These are phyloP conservation scores for Naganishia vaughanmartiniae DNA, from an alignment of 768 basidiomycete species.

Conservation along the genomic window DNA sequence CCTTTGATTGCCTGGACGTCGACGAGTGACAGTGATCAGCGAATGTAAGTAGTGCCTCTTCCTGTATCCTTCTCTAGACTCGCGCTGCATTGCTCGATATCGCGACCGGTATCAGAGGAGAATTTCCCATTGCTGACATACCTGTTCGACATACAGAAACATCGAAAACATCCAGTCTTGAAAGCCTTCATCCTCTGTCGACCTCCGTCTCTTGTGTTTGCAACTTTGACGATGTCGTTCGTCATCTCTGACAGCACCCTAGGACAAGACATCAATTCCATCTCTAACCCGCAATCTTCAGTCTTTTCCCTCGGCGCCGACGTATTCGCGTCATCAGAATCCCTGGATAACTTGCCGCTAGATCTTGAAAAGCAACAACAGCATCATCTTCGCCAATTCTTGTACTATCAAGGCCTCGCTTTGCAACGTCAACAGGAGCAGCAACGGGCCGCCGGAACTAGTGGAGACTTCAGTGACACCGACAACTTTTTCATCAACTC, in stretches of 20 bases:
- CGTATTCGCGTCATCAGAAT: not conserved
- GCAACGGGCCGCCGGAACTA: not conserved
- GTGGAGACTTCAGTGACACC: not conserved
- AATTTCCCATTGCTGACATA: not conserved
- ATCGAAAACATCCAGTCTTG: not conserved
- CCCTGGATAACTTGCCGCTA: not conserved
- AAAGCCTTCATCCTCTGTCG: not conserved
- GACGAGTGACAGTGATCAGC: no score
- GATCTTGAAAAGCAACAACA: conserved; percentile 31
- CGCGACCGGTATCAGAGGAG: no score
- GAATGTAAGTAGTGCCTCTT: no score
- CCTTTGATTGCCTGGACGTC: no score
- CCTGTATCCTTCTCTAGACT: no score
- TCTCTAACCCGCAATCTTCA: not conserved
- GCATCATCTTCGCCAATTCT: conserved; percentile 26
- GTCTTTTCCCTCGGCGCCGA: conserved; percentile 1
- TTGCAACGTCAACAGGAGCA: conserved; percentile 22
- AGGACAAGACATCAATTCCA: conserved; percentile 6
- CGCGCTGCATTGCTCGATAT: no score
- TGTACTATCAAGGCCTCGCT: conserved; percentile 26
- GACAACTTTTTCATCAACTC: conserved; percentile 1
- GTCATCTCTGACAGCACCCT: not conserved
- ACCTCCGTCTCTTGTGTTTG: not conserved
- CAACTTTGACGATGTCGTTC: conserved; percentile 18
- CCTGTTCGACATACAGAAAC: not conserved